phyloP scores from a whole-genome alignment of 2,329 filamentous ascomycete species.

The Fusarium camptoceras region DNA sequence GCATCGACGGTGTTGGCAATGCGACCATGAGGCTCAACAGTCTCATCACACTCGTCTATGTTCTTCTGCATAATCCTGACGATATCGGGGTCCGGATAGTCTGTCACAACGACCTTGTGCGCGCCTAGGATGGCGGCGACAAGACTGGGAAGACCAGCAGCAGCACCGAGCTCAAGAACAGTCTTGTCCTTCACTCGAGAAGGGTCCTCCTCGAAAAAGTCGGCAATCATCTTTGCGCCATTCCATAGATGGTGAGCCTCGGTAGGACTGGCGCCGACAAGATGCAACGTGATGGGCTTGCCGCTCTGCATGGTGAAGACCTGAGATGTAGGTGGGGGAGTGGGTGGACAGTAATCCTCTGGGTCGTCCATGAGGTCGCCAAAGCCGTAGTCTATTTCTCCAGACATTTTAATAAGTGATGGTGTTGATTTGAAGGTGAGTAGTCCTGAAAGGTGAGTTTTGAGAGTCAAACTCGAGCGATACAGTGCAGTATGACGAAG shows the following conservation, averaged over 20 bases:
- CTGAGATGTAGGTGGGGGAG: conserved; percentile 79
- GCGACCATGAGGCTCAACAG: conserved; percentile 46
- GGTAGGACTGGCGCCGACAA: conserved; percentile 88
- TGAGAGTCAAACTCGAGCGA: conserved; percentile 4
- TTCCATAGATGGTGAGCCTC: conserved; percentile 96
- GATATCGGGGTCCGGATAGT: conserved; percentile 89
- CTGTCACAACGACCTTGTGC: conserved; percentile 79
- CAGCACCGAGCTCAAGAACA: conserved; percentile 91
- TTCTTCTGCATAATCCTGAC: conserved; percentile 83
- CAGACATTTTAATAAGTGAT: conserved; percentile 45
- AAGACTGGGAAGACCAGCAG: conserved; percentile 85
- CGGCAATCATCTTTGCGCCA: conserved; percentile 80
- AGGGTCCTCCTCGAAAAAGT: conserved; percentile 80
- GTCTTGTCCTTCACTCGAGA: conserved; percentile 72
- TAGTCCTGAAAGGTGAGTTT: conserved; percentile 7
- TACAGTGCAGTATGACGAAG: not conserved
- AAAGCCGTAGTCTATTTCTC: conserved; percentile 53
- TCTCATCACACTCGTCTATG: conserved; percentile 67
- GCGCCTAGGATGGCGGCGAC: conserved; percentile 81
- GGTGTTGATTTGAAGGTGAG: conserved; percentile 4
- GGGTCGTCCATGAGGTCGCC: conserved; percentile 81
- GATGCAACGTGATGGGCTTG: conserved; percentile 73
- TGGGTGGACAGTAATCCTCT: conserved; percentile 80
- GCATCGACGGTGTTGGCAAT: conserved; percentile 61
- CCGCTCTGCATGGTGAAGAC: conserved; percentile 77